phyloP scores from a whole-genome alignment of 2,329 filamentous ascomycete species.

The Thelonectria rubi region DNA sequence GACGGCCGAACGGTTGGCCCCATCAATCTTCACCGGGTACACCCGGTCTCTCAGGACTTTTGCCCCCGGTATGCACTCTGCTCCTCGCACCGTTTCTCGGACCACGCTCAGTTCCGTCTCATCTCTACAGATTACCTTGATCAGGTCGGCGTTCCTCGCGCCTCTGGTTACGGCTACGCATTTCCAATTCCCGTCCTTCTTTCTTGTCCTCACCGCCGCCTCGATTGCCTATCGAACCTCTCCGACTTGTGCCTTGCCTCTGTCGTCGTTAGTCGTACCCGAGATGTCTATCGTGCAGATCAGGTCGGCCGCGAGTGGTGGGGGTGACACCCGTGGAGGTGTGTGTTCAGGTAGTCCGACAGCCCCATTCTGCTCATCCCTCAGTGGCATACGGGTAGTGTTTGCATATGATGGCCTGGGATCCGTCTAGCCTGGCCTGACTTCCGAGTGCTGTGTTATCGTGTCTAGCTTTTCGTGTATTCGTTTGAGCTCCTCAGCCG shows the following conservation, averaged over 20 bases:
- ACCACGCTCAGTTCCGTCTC: neutral
- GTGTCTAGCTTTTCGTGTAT: neutral
- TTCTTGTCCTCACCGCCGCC: neutral
- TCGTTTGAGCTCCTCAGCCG: neutral
- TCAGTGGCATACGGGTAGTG: neutral
- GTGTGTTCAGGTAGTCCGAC: neutral
- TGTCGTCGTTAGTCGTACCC: neutral
- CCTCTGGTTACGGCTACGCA: neutral
- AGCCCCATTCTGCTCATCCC: neutral
- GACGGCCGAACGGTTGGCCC: slow-evolving; percentile 33
- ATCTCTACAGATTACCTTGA: slow-evolving; percentile 5
- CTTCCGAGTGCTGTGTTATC: neutral
- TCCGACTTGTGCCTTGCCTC: neutral
- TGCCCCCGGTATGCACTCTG: neutral
- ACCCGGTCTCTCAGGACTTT: slow-evolving; percentile 20
- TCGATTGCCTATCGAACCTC: neutral
- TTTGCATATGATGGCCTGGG: neutral
- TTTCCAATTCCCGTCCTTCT: neutral
- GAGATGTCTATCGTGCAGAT: neutral
- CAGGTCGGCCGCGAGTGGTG: neutral
- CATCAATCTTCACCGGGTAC: slow-evolving; percentile 39
- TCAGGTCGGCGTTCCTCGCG: slow-evolving; percentile 1
- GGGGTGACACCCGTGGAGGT: neutral
- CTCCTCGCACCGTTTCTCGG: neutral
- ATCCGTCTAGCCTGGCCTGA: neutral